phyloP scores from a whole-genome alignment of 2,329 filamentous ascomycete species.

The Zelopaecilomyces penicillatus region DNA sequence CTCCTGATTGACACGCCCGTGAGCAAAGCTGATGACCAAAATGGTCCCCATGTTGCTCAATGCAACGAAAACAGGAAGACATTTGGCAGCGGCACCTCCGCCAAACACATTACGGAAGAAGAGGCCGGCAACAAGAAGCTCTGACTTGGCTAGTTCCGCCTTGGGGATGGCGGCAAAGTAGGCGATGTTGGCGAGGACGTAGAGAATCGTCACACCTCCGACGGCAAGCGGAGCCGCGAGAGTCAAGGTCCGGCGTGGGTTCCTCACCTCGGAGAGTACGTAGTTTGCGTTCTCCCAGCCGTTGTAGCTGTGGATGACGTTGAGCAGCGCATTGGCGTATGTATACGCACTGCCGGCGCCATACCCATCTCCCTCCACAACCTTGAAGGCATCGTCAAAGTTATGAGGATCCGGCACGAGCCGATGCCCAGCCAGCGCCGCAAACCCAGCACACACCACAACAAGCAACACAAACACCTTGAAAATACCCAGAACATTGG shows the following conservation, averaged over 20 bases:
- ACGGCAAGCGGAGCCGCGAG: constrained; percentile 51
- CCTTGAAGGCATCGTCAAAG: constrained; percentile 46
- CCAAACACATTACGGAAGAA: constrained; percentile 58
- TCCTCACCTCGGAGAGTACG: constrained; percentile 48
- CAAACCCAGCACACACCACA: constrained; percentile 53
- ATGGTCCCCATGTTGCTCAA: constrained; percentile 56
- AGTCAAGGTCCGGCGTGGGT: constrained; percentile 44
- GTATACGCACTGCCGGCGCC: constrained; percentile 41
- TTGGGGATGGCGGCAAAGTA: constrained; percentile 58
- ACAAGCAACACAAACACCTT: constrained; percentile 52
- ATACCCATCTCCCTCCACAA: constrained; percentile 35
- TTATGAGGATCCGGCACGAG: constrained; percentile 44
- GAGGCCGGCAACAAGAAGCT: constrained; percentile 50
- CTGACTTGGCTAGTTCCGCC: constrained; percentile 45
- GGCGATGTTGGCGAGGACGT: constrained; percentile 56
- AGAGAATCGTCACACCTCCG: constrained; percentile 49
- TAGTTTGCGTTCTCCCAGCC: constrained; percentile 60
- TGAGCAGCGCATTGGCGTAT: constrained; percentile 49
- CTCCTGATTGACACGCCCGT: constrained; percentile 54
- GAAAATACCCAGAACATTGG: constrained; percentile 52
- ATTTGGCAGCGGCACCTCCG: constrained; percentile 38
- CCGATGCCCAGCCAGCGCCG: constrained; percentile 43
- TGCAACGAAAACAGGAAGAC: constrained; percentile 48
- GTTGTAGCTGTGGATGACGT: constrained; percentile 53
- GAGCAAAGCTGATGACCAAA: constrained; percentile 50